phyloP scores from a whole-genome alignment of 2,329 filamentous ascomycete genomes.

The Delphinella strobiligena region DNA sequence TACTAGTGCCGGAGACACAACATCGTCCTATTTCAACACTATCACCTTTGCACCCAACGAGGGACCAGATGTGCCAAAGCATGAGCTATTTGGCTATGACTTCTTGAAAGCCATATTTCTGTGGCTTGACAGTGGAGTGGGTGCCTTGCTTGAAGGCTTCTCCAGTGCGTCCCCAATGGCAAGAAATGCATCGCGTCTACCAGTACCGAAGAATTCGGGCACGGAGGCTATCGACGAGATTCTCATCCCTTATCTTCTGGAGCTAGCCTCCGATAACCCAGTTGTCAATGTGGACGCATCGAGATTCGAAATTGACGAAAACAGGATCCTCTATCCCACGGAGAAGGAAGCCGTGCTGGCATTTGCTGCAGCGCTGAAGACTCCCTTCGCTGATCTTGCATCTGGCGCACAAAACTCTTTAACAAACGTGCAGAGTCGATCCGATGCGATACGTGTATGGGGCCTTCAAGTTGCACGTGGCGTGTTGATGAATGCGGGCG shows the following conservation, averaged over 20 bases:
- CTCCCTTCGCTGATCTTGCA: constrained; percentile 40
- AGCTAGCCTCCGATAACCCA: constrained; percentile 37
- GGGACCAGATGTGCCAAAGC: constrained; percentile 20
- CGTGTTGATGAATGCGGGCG: constrained; percentile 44
- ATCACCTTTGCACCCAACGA: constrained; percentile 34
- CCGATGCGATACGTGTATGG: constrained; percentile 42
- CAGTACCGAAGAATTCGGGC: constrained; percentile 38
- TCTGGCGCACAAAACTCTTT: too few relatives aligned
- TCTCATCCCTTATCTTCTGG: constrained; percentile 48
- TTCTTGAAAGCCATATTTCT: constrained; percentile 52
- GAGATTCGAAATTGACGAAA: constrained; percentile 44
- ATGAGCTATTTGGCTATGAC: constrained; percentile 49
- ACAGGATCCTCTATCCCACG: constrained; percentile 37
- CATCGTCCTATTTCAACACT: constrained; percentile 26
- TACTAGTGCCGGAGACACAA: constrained; percentile 19
- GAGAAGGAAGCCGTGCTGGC: constrained; percentile 45
- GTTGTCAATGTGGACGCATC: constrained; percentile 47
- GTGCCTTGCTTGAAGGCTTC: constrained; percentile 45
- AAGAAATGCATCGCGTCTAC: constrained; percentile 28
- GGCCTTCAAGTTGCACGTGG: constrained; percentile 47
- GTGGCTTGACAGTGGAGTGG: constrained; percentile 49
- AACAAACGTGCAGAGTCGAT: constrained; percentile 35
- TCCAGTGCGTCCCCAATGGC: constrained; percentile 27
- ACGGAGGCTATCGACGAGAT: constrained; percentile 42
- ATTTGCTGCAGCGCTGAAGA: constrained; percentile 41